Conservation (phyloP, 257 asterid genomes). For the Solanum sitiens region DNA sequence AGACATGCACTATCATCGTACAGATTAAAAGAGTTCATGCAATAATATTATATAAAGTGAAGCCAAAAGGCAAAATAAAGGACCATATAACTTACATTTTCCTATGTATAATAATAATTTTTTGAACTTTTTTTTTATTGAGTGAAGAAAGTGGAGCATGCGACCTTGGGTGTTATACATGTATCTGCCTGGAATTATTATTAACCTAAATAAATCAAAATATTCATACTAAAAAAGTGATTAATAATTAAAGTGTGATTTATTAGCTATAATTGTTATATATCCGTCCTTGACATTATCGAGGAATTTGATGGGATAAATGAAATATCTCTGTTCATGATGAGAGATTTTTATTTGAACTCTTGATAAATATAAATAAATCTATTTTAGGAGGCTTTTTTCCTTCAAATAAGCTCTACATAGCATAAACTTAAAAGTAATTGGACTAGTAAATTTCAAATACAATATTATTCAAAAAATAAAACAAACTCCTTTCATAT, state of each 20-base stretch:
- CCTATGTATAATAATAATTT: neutral
- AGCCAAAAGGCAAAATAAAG: slow-evolving; percentile 3
- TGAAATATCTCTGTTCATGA: too few species aligned
- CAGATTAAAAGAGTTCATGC: slow-evolving; percentile 1
- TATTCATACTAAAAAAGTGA: slow-evolving; percentile 5
- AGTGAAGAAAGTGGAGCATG: slow-evolving; percentile 51
- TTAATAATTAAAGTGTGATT: slow-evolving; percentile 5
- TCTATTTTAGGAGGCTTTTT: too few species aligned
- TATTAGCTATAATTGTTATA: neutral
- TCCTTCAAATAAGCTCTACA: neutral
- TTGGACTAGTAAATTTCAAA: too few species aligned
- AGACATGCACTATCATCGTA: neutral
- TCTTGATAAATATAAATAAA: too few species aligned
- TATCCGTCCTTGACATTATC: neutral
- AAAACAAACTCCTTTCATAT: too few species aligned
- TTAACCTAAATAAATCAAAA: slow-evolving; percentile 2
- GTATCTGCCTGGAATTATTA: neutral
- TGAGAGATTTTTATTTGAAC: neutral
- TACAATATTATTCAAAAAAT: too few species aligned
- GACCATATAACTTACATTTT: slow-evolving; percentile 3
- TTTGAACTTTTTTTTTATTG: neutral
- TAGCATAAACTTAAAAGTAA: too few species aligned
- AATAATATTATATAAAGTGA: slow-evolving; percentile 1
- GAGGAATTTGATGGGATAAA: neutral
- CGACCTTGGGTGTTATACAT: neutral